Conservation (phyloP, 495 filamentous ascomycete species). For the Podospora sp. region DNA sequence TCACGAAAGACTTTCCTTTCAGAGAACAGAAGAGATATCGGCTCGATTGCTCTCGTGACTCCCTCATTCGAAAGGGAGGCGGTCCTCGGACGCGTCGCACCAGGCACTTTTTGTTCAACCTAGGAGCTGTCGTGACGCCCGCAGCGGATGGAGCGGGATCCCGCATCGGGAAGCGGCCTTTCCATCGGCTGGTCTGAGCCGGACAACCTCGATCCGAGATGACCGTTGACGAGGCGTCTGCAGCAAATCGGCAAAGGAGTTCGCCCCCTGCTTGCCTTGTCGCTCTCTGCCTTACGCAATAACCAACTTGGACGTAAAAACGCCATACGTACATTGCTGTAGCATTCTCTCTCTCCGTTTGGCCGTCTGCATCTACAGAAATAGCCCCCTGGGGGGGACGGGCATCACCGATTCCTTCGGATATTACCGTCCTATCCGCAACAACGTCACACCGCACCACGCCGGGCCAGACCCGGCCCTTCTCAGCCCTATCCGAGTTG, state of each 20-base stretch:
- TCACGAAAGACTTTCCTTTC: not conserved
- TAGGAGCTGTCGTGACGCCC: not conserved
- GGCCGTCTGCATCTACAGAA: not conserved
- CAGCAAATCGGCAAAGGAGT: not conserved
- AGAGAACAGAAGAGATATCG: not conserved
- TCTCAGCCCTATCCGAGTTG: not conserved
- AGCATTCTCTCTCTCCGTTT: not conserved
- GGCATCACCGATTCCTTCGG: not conserved
- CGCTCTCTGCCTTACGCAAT: not conserved
- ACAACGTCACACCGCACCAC: not conserved
- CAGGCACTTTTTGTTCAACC: not conserved
- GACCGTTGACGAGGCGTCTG: not conserved
- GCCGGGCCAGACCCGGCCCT: not conserved
- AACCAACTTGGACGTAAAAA: not conserved
- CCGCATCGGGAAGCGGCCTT: not conserved
- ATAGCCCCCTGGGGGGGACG: not conserved
- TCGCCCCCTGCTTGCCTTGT: not conserved
- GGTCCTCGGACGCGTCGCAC: not conserved
- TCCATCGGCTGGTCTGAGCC: not conserved
- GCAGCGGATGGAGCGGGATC: not conserved
- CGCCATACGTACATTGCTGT: not conserved
- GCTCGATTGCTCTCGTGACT: not conserved
- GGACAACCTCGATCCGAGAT: constrained; percentile 2
- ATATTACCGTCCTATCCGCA: not conserved
- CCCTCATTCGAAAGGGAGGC: not conserved